Base-by-base conservation (phyloP, 2,329 filamentous ascomycete species). In the Cryphonectria radicalis region DNA sequence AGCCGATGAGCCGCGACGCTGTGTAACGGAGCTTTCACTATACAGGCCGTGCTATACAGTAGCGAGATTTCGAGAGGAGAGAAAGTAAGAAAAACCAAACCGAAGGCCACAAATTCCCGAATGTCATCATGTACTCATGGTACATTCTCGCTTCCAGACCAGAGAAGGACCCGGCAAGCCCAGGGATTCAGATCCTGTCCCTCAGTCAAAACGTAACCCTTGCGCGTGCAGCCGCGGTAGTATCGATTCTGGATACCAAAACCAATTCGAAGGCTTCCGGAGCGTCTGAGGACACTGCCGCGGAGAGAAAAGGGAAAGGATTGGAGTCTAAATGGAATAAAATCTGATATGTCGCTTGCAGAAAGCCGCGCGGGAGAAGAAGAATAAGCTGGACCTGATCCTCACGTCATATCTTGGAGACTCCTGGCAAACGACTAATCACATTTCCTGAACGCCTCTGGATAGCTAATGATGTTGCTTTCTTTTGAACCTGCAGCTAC, bases 101-200 rank as follows among this genome's bases (percentile, higher is more conserved):
- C 37, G 11, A 50, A 50, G 46, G 46, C 3, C 7, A n/a, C 46
- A 50, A 50, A 19, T 3, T n/a, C 46, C 22, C 22, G 46, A 50
- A n/a, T 11, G 46, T 50, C 22, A 50, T 50, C 46, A 50, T 50
- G 46, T n/a, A 50, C 46, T 50, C 46, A n/a, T n/a, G 46, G 46
- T 22, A n/a, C 22, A n/a, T 50, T n/a, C 46, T n/a, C 19, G 7
- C 3, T 50, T 11, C 17, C 7, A n/a, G 19, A 50, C 22, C 22
- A n/a, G 19, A 11, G 6, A n/a, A n/a, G 10, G 37, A 11, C 37
- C 37, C 37, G 7, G 37, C 7, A 5, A 35, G 17, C 19, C 59
- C 59, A 62, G 59, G 57, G 55, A 40, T 62, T n/a, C 59, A 40
- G 35, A 40, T 40, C 32, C 59, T 62, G 35, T 7, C 46, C 43